Conservation (phyloP, 306 rosid genomes). For the Vigna unguiculata region DNA sequence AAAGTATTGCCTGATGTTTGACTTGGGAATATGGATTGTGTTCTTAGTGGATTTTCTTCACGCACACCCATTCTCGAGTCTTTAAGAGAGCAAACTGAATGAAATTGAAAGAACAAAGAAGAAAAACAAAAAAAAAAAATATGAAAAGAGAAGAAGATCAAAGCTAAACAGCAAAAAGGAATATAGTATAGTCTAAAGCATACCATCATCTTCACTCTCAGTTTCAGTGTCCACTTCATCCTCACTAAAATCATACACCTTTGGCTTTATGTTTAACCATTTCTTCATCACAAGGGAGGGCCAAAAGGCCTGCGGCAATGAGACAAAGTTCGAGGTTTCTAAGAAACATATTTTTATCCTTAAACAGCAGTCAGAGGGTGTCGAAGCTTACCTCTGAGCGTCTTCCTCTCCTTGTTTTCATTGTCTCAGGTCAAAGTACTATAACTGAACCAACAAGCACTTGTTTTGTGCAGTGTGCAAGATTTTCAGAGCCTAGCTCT, state of each 20-base stretch:
- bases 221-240: constrained; percentile 94
- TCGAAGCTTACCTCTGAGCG: constrained; percentile 73
- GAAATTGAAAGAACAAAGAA: constrained; percentile 33
- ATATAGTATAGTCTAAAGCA: constrained; percentile 17
- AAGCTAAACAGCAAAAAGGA: constrained; percentile 17
- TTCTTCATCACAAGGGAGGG: constrained; percentile 92
- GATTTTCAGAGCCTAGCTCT: constrained; percentile 49
- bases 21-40: constrained; percentile 47
- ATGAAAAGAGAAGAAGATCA: constrained; percentile 19
- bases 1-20: constrained; percentile 65
- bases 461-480: constrained; percentile 36
- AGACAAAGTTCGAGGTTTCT: constrained; percentile 35
- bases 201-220: constrained; percentile 95
- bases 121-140: constrained; percentile 16
- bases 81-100: constrained; percentile 61
- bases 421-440: constrained; percentile 49
- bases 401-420: constrained; percentile 74
- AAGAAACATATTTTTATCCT: constrained; percentile 37
- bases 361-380: constrained; percentile 3
- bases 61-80: constrained; percentile 52
- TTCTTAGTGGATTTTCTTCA: constrained; percentile 48
- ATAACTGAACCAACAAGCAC: constrained; percentile 29
- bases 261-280: constrained; percentile 92
- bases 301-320: constrained; percentile 88
- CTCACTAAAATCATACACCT: constrained; percentile 83